These are phyloP conservation scores for Ajuga chamaepitys DNA, from an alignment of 257 asterid species.

Conservation along the genomic window DNA sequence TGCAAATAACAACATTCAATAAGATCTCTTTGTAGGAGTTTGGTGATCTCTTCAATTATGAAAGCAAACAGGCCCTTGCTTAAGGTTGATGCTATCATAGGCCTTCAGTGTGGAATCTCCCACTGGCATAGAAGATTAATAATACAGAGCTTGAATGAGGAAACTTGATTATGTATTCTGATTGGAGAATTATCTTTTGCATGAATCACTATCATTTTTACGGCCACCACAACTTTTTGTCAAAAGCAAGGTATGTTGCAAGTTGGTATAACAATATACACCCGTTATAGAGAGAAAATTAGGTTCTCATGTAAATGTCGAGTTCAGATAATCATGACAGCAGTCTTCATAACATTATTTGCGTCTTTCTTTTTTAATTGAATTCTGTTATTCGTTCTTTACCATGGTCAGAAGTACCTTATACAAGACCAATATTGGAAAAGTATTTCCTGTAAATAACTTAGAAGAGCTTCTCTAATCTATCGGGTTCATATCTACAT, in stretches of 20 bases:
- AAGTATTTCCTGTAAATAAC: not conserved
- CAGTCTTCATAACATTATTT: not conserved
- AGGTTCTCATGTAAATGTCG: not conserved
- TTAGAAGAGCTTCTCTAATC: not conserved
- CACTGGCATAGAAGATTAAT: not conserved
- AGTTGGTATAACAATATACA: not conserved
- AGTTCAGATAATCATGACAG: not conserved
- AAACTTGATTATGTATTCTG: not conserved
- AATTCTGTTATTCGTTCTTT: not conserved
- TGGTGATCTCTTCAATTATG: no score
- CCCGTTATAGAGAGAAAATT: not conserved
- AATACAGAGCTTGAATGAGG: not conserved
- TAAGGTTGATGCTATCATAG: no score
- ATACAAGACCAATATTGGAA: not conserved
- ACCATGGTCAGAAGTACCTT: not conserved
- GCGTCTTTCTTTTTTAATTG: not conserved
- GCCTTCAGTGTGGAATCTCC: no score
- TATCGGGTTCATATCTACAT: not conserved
- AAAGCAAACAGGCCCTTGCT: no score
- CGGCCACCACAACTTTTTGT: not conserved
- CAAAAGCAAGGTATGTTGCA: not conserved
- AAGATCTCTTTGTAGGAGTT: no score
- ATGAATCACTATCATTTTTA: not conserved
- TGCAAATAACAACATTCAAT: no score
- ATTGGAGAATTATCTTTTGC: not conserved